phyloP scores from a whole-genome alignment of 2,329 filamentous ascomycete genomes.

The Elsinoe australis region DNA sequence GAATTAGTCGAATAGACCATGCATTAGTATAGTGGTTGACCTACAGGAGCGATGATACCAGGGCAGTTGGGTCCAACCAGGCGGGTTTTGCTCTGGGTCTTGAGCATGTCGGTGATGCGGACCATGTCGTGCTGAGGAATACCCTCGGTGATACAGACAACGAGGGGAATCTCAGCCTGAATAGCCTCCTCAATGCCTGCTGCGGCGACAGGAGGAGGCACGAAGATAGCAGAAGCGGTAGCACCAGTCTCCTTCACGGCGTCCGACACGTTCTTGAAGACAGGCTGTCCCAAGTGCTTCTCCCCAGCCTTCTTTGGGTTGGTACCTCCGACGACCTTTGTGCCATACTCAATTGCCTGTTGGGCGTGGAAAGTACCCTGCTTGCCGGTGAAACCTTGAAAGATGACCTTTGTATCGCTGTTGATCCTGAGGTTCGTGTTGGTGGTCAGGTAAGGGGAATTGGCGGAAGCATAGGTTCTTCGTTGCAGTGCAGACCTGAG shows the following conservation, averaged over 20 bases:
- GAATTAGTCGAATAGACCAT: slow-evolving; percentile 4
- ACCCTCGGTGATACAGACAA: slow-evolving; percentile 96
- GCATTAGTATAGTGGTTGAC: neutral
- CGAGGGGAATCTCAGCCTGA: slow-evolving; percentile 81
- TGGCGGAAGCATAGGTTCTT: slow-evolving; percentile 64
- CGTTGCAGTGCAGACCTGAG: slow-evolving; percentile 59
- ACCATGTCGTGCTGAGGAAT: slow-evolving; percentile 99
- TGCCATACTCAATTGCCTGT: slow-evolving; percentile 98
- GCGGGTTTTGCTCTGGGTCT: slow-evolving; percentile 94
- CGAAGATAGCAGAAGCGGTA: slow-evolving; percentile 88
- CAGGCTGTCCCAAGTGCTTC: slow-evolving; percentile 81
- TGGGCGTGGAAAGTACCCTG: slow-evolving; percentile 80
- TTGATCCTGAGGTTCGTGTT: slow-evolving; percentile 78
- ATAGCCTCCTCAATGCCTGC: slow-evolving; percentile 96
- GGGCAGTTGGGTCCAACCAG: slow-evolving; percentile 97
- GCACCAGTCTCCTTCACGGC: slow-evolving; percentile 86
- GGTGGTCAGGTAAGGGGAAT: slow-evolving; percentile 44
- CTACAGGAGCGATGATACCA: slow-evolving; percentile 77
- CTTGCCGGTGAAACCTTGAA: slow-evolving; percentile 86
- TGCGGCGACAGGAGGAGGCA: slow-evolving; percentile 89
- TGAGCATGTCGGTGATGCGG: slow-evolving; percentile 94
- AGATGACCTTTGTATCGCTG: slow-evolving; percentile 85
- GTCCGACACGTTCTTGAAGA: slow-evolving; percentile 83
- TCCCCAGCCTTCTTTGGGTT: slow-evolving; percentile 97
- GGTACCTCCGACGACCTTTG: slow-evolving; percentile 94